A percentile compares a stretch with the other conserved stretches of the same genome.
phyloP scores from a whole-genome alignment of 192 early-diverging fungal species.

The Coemansia sp. region DNA sequence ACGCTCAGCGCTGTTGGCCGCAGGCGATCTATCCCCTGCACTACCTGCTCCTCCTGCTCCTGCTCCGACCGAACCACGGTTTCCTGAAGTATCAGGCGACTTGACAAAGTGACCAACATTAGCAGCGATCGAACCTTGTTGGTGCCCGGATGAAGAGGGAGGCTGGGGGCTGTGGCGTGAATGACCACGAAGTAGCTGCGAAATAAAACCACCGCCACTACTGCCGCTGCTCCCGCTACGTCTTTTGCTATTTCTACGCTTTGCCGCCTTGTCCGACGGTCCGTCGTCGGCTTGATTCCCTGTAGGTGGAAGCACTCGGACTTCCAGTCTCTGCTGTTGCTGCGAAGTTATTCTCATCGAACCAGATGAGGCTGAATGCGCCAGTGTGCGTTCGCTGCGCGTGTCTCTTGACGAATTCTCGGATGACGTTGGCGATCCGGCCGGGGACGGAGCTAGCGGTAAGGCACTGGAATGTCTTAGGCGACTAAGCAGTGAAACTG shows the following conservation, averaged over 20 bases:
- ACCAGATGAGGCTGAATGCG: conserved; percentile 32
- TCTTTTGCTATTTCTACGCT: conserved; percentile 11
- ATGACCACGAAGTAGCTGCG: conserved; percentile 31
- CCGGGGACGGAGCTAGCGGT: conserved; percentile 8
- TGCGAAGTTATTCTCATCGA: conserved; percentile 18
- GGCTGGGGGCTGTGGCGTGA: not conserved
- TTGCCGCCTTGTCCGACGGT: conserved; percentile 2
- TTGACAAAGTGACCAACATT: not conserved
- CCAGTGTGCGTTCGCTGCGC: conserved; percentile 38
- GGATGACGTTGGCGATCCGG: conserved; percentile 40
- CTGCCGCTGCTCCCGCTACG: conserved; percentile 8
- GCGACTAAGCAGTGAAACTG: conserved; percentile 21
- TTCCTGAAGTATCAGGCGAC: not conserved
- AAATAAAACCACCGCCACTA: conserved; percentile 29
- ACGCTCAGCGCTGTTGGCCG: too few species aligned
- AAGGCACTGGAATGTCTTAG: conserved; percentile 12
- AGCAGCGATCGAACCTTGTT: conserved; percentile 14
- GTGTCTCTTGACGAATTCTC: conserved; percentile 37
- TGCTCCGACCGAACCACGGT: not conserved
- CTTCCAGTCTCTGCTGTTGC: conserved; percentile 8
- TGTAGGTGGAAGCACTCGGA: conserved; percentile 19
- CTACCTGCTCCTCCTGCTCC: not conserved
- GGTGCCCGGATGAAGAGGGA: not conserved
- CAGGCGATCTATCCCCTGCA: not conserved
- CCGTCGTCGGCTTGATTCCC: not conserved